These are phyloP conservation scores for Suillus placidus DNA, from an alignment of 768 basidiomycete species.

Conservation along the genomic window DNA sequence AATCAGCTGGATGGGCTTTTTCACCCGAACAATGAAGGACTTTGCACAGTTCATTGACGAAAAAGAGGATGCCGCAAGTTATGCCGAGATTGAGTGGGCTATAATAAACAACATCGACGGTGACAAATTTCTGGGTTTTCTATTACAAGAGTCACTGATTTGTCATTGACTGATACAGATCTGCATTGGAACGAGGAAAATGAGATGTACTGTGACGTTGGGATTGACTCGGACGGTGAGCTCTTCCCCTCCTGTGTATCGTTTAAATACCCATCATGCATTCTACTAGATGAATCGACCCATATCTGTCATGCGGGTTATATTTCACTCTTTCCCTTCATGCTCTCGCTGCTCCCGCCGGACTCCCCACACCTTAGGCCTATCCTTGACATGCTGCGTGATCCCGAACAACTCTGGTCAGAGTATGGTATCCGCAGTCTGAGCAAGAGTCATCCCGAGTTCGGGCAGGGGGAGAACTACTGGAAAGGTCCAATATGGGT, in stretches of 20 bases:
- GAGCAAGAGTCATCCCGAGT: conserved; percentile 85
- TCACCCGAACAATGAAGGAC: conserved; percentile 89
- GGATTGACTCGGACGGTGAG: conserved; percentile 81
- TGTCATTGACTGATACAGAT: conserved; percentile 48
- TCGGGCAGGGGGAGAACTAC: conserved; percentile 93
- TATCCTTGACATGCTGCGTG: conserved; percentile 78
- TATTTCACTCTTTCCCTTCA: conserved; percentile 91
- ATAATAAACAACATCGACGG: conserved; percentile 87
- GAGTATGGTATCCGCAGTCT: conserved; percentile 87
- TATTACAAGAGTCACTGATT: background rate
- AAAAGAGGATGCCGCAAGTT: conserved; percentile 79
- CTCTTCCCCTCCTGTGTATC: conserved; percentile 8
- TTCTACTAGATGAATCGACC: conserved; percentile 72
- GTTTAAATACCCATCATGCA: too few species aligned
- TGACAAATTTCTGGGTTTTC: conserved; percentile 31
- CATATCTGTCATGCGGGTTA: conserved; percentile 93
- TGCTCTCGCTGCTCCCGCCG: conserved; percentile 77
- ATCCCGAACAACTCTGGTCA: conserved; percentile 91
- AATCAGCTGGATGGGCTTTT: conserved; percentile 97
- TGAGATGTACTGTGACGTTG: conserved; percentile 92
- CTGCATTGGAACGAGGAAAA: conserved; percentile 90
- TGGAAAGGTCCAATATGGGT: conserved; percentile 98
- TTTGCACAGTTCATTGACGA: conserved; percentile 88
- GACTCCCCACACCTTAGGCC: conserved; percentile 78
- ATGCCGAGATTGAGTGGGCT: conserved; percentile 73